Conservation (phyloP, 345 rosid species). For the Anacardium occidentale region DNA sequence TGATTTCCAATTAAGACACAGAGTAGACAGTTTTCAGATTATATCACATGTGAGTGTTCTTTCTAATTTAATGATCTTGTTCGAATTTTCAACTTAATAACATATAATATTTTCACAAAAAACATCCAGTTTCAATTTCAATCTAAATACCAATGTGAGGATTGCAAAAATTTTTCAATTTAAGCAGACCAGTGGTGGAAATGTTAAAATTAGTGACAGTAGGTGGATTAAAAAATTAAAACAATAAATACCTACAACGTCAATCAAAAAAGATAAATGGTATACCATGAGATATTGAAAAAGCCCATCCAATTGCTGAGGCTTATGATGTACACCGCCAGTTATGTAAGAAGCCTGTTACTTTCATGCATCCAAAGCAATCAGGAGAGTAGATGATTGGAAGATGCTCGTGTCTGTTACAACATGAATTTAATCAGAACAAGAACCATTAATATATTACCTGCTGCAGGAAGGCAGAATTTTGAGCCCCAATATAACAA, state of each 20-base stretch:
- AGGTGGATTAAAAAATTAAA: not conserved
- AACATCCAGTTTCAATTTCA: not conserved
- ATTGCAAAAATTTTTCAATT: not conserved
- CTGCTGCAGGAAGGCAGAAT: slow-evolving; percentile 95
- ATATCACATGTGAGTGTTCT: not conserved
- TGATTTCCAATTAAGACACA: not conserved
- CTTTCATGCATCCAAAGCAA: slow-evolving; percentile 19
- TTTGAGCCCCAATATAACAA: slow-evolving; percentile 76
- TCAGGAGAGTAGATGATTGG: slow-evolving; percentile 18
- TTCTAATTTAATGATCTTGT: not conserved
- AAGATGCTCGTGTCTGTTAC: slow-evolving; percentile 7
- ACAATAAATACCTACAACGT: not conserved
- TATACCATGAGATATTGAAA: slow-evolving; percentile 80
- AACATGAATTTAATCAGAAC: not conserved
- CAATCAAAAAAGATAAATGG: slow-evolving; percentile 2
- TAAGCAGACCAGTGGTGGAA: not conserved
- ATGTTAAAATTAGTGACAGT: not conserved
- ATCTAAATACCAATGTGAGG: not conserved
- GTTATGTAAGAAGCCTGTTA: slow-evolving; percentile 89
- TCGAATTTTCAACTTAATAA: not conserved
- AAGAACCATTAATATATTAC: slow-evolving; percentile 31
- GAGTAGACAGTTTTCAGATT: not conserved
- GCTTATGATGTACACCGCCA: slow-evolving; percentile 84
- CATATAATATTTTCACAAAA: not conserved
- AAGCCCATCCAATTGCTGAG: slow-evolving; percentile 85